phyloP scores from a whole-genome alignment of 345 rosid genomes.

The Populus euphratica region DNA sequence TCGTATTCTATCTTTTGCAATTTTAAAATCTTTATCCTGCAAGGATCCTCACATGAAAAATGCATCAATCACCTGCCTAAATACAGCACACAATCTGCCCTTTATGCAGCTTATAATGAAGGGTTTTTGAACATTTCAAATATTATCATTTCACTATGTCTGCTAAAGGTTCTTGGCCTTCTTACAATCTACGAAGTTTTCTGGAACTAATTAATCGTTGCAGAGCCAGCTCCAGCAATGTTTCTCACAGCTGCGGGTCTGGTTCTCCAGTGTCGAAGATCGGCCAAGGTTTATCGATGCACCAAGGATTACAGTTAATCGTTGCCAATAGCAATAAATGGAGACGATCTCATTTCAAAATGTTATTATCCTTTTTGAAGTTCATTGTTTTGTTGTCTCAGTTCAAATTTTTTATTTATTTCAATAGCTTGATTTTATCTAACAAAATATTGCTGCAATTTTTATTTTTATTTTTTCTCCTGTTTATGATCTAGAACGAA shows the following conservation, averaged over 20 bases:
- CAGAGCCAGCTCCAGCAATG: background rate
- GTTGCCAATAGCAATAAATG: background rate
- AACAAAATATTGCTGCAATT: background rate
- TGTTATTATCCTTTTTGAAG: background rate
- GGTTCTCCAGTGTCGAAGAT: background rate
- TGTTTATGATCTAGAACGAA: too few species aligned
- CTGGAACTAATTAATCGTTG: background rate
- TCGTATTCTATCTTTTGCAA: too few species aligned
- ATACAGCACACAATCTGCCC: background rate
- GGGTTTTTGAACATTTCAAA: background rate
- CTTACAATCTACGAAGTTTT: slow-evolving; percentile 8
- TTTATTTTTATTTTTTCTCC: too few species aligned
- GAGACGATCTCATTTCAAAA: slow-evolving; percentile 4
- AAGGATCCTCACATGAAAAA: background rate
- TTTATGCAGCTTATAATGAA: background rate
- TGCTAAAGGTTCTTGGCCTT: background rate
- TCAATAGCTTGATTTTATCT: too few species aligned
- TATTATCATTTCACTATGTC: background rate
- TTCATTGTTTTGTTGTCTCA: too few species aligned
- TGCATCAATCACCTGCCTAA: background rate
- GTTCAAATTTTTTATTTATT: background rate
- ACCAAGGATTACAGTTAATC: slow-evolving; percentile 20
- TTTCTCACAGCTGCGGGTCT: background rate
- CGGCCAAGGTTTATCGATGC: slow-evolving; percentile 12
- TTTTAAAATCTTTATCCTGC: background rate